Conservation (phyloP, 768 basidiomycete genomes). For the Termitomyces eurrhizus region DNA sequence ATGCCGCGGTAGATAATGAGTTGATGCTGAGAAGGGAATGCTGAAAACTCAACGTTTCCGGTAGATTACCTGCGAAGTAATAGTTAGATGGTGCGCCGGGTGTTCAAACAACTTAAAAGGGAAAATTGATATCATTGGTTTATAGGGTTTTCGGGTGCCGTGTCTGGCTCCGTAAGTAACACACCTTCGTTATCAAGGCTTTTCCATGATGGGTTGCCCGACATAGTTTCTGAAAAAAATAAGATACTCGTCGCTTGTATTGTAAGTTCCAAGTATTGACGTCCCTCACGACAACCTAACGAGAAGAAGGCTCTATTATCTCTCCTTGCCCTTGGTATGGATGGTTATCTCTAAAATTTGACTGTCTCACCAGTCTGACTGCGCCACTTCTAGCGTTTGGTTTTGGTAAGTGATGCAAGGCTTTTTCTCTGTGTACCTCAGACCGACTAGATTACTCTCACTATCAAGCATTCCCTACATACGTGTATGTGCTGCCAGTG, state of each 20-base stretch:
- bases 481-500: background rate
- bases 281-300: background rate
- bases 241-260: background rate
- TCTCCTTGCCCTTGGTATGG: background rate
- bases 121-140: background rate
- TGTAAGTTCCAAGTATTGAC: background rate
- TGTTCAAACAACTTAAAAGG: background rate
- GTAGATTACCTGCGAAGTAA: background rate
- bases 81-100: background rate
- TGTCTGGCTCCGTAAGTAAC: background rate
- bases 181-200: background rate
- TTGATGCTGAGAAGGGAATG: background rate
- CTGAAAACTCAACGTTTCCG: background rate
- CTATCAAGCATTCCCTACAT: background rate
- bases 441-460: background rate
- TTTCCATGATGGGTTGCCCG: background rate
- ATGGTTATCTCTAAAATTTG: background rate
- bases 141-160: background rate
- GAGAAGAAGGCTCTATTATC: background rate
- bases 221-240: background rate
- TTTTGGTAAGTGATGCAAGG: background rate
- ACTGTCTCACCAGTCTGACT: background rate
- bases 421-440: background rate
- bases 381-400: background rate
- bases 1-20: background rate